These are phyloP conservation scores for Aspergillus latus DNA, from an alignment of 2,329 filamentous ascomycete genomes.

Conservation along the genomic window DNA sequence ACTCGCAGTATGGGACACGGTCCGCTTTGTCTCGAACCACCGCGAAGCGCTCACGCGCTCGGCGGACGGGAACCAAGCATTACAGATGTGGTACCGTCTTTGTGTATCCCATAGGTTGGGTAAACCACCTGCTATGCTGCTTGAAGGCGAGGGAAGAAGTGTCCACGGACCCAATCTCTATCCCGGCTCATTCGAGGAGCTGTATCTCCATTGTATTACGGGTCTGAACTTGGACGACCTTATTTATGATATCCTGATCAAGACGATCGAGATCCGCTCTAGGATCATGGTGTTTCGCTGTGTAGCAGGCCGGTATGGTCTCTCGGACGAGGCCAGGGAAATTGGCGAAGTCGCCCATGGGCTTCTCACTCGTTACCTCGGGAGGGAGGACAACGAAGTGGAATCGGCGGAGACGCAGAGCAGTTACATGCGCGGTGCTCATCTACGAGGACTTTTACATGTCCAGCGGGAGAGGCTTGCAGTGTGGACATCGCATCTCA, in stretches of 20 bases:
- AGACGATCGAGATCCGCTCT: conserved; percentile 21
- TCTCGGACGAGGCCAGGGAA: conserved; percentile 9
- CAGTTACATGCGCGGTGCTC: background rate
- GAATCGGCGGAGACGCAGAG: background rate
- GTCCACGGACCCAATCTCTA: conserved; percentile 10
- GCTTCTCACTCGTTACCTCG: background rate
- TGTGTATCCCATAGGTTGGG: conserved; percentile 21
- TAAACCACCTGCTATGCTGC: conserved; percentile 18
- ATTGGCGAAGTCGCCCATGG: background rate
- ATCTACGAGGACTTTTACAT: background rate
- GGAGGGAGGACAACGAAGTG: background rate
- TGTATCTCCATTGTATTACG: conserved; percentile 19
- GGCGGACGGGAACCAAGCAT: background rate
- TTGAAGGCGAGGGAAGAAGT: conserved; percentile 20
- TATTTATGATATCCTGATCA: conserved; percentile 26
- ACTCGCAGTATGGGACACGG: conserved; percentile 14
- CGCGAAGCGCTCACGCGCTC: background rate
- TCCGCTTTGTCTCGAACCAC: conserved; percentile 11
- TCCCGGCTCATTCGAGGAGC: conserved; percentile 15
- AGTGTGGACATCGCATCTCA: background rate
- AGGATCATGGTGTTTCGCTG: conserved; percentile 19
- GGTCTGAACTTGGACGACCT: conserved; percentile 22
- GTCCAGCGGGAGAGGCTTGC: background rate
- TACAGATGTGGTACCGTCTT: conserved; percentile 27
- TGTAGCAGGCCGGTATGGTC: conserved; percentile 7